Evolutionary conservation across 2,329 filamentous ascomycete species (phyloP), one percentile per base, ranked within the genome.

Genomic region (Sporothrix brunneoviolacea): DNA sequence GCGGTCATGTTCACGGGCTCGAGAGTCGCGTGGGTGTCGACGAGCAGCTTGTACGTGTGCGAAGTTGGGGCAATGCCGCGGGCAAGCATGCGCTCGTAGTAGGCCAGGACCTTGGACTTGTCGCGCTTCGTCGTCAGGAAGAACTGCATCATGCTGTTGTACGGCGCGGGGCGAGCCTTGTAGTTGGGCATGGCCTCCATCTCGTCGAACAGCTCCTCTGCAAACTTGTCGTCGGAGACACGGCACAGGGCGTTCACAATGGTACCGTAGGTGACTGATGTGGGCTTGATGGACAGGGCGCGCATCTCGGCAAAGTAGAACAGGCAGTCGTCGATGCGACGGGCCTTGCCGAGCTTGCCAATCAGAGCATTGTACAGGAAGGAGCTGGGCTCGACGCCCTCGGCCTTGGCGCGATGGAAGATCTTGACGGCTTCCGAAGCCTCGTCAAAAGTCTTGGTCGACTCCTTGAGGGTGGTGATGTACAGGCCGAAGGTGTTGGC

Each of bases 101-200:
- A 98, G 28, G 84, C 78, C 21, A 98, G 77, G 5, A 96, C 91
- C 80, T 97, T 97, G 67, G 77, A 73, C 71, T 93, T 91, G 68
- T 98, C 91, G 48, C 90, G 88, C 80, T 97, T 97, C 50, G 91
- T 97, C 51, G 88, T 95, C 59, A 97, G 76, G 80, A 97, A 98
- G 73, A 95, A 97, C 66, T 98, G 93, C 82, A 98, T 98, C 83
- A 98, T 87, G 69, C 89, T 95, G 75, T 98, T 96, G 77, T 98
- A 98, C 1, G 93, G 93, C 21, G 93, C 93, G 22, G 93, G 91
- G 9, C 93, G 86, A 36, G 93, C 89, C 75, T 96, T 97, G 80
- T 98, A 98, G 74, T 98, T 98, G 51, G 90, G 86, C 85, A 95
- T 95, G 41, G 85, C 82, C 73, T 98, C 93, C 93, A 98, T 98